phyloP scores from a whole-genome alignment of 208 protist genomes.

The Paratrypanosoma confusum region DNA sequence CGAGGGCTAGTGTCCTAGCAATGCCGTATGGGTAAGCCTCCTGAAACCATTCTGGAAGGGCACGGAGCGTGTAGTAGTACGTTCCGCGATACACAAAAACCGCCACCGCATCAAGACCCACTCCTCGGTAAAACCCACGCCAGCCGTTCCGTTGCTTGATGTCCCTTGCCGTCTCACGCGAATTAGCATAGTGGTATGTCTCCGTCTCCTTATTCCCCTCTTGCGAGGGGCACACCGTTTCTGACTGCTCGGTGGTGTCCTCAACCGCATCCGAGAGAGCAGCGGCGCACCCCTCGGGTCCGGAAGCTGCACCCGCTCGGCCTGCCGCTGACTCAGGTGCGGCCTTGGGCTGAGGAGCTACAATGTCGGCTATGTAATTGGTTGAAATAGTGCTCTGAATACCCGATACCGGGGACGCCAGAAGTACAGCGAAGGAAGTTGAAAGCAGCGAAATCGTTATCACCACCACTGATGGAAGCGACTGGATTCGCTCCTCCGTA shows the following conservation, averaged over 20 bases:
- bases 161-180: conserved; percentile 29
- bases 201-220: conserved; percentile 9
- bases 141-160: conserved; percentile 49
- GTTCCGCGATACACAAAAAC: conserved; percentile 56
- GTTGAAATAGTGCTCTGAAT: conserved; percentile 27
- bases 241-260: neutral
- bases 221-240: neutral
- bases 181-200: conserved; percentile 52
- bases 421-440: conserved; percentile 17
- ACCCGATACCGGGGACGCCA: conserved; percentile 36
- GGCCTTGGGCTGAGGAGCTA: conserved; percentile 15
- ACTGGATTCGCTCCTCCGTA: conserved; percentile 18
- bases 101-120: conserved; percentile 42
- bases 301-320: neutral
- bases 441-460: conserved; percentile 38
- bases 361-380: conserved; percentile 74
- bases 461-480: conserved; percentile 27
- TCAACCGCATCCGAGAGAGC: neutral
- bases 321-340: neutral
- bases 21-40: conserved; percentile 39
- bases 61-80: conserved; percentile 25
- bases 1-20: conserved; percentile 35
- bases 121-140: conserved; percentile 56
- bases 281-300: neutral
- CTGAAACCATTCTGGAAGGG: conserved; percentile 15